Percentiles rank a stretch among this genome's conserved stretches.
phyloP scores from a whole-genome alignment of 208 protist species.

The Hexamita inflata region DNA sequence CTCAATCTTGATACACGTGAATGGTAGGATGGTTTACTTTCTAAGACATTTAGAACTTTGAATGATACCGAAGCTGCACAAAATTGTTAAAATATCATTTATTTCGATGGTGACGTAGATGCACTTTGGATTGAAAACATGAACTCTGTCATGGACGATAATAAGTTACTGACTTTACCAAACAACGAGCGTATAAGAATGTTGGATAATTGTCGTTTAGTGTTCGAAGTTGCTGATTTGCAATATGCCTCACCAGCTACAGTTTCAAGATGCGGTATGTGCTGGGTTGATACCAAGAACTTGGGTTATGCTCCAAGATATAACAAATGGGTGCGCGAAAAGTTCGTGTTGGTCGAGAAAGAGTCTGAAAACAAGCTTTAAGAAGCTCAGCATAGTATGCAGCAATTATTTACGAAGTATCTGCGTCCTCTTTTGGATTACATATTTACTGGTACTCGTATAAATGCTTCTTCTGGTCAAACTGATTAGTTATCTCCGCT shows the following conservation, averaged over 20 bases:
- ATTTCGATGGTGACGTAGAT: constrained; percentile 97
- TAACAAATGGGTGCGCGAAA: constrained; percentile 16
- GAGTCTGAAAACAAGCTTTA: constrained; percentile 67
- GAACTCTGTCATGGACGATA: constrained; percentile 99
- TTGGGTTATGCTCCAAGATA: constrained; percentile 55
- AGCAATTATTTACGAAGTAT: constrained; percentile 72
- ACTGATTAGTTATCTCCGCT: constrained; percentile 49
- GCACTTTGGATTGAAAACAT: constrained; percentile 97
- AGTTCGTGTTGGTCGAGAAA: neutral
- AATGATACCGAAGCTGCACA: constrained; percentile 54
- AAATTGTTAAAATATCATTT: neutral
- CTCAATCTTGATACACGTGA: constrained; percentile 88
- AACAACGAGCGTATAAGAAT: constrained; percentile 91
- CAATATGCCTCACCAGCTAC: constrained; percentile 94
- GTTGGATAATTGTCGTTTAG: constrained; percentile 65
- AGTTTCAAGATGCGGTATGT: constrained; percentile 92
- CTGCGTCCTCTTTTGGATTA: constrained; percentile 65
- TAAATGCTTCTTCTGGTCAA: constrained; percentile 4
- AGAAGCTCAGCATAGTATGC: constrained; percentile 38
- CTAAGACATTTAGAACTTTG: constrained; percentile 86
- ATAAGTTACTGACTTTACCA: constrained; percentile 91
- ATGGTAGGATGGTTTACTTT: constrained; percentile 94
- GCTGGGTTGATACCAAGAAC: constrained; percentile 83
- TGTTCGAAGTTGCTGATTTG: constrained; percentile 93
- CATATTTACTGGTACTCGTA: constrained; percentile 66